Evolutionary conservation across 257 asterid species (phyloP).

Genomic region (Solanum appendiculatum): DNA sequence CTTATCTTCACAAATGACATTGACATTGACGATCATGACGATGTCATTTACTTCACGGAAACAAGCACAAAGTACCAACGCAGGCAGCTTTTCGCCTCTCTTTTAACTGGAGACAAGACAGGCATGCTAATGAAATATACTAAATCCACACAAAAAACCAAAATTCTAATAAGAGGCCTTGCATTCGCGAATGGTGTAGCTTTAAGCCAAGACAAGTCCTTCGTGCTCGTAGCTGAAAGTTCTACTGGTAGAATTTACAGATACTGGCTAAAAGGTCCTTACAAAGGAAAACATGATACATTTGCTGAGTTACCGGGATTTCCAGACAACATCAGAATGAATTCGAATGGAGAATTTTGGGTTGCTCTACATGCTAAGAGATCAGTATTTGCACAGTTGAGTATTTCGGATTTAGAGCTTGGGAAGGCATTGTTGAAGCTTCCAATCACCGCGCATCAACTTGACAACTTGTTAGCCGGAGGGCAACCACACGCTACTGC

Average conservation of each 20-base stretch:
- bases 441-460: conserved; percentile 30
- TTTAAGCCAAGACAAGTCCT: neutral
- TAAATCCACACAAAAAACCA: neutral
- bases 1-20: conserved; percentile 52
- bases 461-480: conserved; percentile 42
- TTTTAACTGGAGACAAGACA: conserved; percentile 9
- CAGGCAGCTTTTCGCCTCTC: conserved; percentile 36
- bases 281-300: conserved; percentile 26
- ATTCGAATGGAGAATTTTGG: conserved; percentile 51
- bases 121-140: conserved; percentile 3
- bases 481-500: conserved; percentile 55
- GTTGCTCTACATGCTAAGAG: conserved; percentile 48
- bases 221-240: conserved; percentile 9
- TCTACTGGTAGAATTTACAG: conserved; percentile 16
- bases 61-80: conserved; percentile 40
- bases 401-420: conserved; percentile 15
- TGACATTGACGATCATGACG: conserved; percentile 44
- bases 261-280: conserved; percentile 46
- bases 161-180: neutral
- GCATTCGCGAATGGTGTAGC: neutral
- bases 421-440: conserved; percentile 32
- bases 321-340: conserved; percentile 58
- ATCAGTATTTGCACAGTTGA: conserved; percentile 17
- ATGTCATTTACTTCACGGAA: conserved; percentile 56
- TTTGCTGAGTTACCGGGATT: conserved; percentile 45